phyloP scores from a whole-genome alignment of 257 asterid species.

The Solanum bukasovii region DNA sequence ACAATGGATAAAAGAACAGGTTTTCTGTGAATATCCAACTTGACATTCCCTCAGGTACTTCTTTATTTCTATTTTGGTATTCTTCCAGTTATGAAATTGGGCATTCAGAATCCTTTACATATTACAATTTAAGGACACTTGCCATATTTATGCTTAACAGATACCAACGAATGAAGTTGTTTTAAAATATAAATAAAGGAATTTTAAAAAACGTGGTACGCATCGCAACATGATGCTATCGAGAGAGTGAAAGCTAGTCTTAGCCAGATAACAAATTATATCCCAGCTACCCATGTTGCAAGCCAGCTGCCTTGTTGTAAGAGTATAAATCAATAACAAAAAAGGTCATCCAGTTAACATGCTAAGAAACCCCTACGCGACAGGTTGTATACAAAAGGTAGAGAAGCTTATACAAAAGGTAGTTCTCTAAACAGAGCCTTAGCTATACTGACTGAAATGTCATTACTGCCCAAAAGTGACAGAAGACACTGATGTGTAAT shows the following conservation, averaged over 20 bases:
- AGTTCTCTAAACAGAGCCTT: background rate
- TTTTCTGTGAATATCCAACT: background rate
- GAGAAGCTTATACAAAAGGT: background rate
- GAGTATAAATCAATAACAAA: background rate
- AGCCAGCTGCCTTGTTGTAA: background rate
- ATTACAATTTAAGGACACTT: background rate
- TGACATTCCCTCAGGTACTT: background rate
- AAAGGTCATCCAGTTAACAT: background rate
- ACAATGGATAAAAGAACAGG: background rate
- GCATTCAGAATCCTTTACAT: background rate
- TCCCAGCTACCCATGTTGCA: background rate
- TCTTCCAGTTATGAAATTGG: background rate
- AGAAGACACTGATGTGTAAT: background rate
- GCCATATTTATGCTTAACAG: background rate
- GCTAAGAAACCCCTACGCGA: background rate
- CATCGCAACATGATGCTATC: background rate
- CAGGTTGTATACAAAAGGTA: background rate
- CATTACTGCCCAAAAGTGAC: background rate
- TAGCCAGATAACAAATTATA: background rate
- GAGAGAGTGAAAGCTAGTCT: background rate
- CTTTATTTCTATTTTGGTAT: background rate
- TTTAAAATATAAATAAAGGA: background rate
- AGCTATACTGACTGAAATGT: background rate
- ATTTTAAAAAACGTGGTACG: background rate
- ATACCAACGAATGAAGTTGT: background rate